Percentiles rank a stretch among this genome's conserved stretches.
These are phyloP conservation scores for Wickerhamomyces strasburgensis DNA, from an alignment of 805 yeast genomes.

Conservation along the genomic window DNA sequence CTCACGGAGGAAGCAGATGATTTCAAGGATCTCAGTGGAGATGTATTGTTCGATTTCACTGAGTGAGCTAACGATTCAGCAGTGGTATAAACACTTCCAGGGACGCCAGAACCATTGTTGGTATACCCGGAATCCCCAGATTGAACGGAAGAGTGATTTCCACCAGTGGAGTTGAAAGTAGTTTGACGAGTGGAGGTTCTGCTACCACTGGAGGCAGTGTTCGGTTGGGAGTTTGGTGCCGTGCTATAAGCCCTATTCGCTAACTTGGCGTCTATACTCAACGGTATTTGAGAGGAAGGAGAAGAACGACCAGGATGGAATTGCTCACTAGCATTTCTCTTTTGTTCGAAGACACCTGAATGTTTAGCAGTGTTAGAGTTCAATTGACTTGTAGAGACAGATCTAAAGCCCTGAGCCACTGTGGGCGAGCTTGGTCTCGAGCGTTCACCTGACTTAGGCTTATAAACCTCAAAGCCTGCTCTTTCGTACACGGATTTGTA, in stretches of 20 bases:
- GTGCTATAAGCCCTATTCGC: constrained; percentile 5
- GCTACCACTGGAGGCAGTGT: background rate
- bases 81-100: background rate
- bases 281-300: background rate
- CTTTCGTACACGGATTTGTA: constrained; percentile 72
- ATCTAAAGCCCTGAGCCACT: constrained; percentile 7
- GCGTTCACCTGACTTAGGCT: constrained; percentile 14
- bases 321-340: constrained; percentile 19
- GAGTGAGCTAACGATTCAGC: background rate
- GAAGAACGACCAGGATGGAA: constrained; percentile 1
- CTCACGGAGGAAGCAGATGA: too few relatives aligned
- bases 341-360: constrained; percentile 1
- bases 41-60: background rate
- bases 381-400: constrained; percentile 12
- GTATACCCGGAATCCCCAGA: background rate
- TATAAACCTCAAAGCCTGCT: constrained; percentile 71
- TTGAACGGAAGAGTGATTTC: too few relatives aligned
- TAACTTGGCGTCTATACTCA: constrained; percentile 13
- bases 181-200: background rate
- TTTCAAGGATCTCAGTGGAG: too few relatives aligned
- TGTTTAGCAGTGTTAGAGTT: background rate
- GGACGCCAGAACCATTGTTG: background rate
- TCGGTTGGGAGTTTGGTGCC: background rate
- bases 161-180: too few relatives aligned
- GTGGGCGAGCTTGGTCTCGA: constrained; percentile 1